Percentiles rank a stretch among this genome's conserved stretches.
phyloP scores from a whole-genome alignment of 2,329 filamentous ascomycete genomes.

The Cordyceps militaris region DNA sequence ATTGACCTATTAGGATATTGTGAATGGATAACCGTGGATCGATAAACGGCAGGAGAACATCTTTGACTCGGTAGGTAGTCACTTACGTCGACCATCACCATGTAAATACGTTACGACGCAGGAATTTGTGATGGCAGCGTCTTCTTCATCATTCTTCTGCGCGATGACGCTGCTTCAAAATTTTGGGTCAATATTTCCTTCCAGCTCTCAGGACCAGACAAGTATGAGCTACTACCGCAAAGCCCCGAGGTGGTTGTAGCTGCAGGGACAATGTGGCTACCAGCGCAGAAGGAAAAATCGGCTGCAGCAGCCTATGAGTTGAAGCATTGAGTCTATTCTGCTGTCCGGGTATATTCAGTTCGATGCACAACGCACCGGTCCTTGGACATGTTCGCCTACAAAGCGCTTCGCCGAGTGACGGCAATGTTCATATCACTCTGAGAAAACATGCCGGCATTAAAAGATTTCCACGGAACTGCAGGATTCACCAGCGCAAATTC shows the following conservation, averaged over 20 bases:
- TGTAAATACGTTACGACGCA: too few relatives aligned
- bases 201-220: too few relatives aligned
- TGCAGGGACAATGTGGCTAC: not conserved
- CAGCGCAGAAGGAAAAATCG: not conserved
- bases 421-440: conserved; percentile 11
- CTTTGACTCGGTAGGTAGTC: too few relatives aligned
- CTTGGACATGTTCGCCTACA: not conserved
- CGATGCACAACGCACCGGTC: not conserved
- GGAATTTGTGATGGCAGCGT: too few relatives aligned
- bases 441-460: conserved; percentile 14
- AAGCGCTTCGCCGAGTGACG: not conserved
- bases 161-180: too few relatives aligned
- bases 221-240: not conserved
- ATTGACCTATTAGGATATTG: too few relatives aligned
- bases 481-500: conserved; percentile 17
- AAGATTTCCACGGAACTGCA: conserved; percentile 15
- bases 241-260: not conserved
- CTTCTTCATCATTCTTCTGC: too few relatives aligned
- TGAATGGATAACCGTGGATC: too few relatives aligned
- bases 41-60: too few relatives aligned
- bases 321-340: not conserved
- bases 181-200: too few relatives aligned
- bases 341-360: not conserved
- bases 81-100: too few relatives aligned
- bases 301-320: not conserved